Evolutionary conservation across 768 basidiomycete species (phyloP), one percentile per base, ranked within the genome.

Genomic region (Auricularia sp.): DNA sequence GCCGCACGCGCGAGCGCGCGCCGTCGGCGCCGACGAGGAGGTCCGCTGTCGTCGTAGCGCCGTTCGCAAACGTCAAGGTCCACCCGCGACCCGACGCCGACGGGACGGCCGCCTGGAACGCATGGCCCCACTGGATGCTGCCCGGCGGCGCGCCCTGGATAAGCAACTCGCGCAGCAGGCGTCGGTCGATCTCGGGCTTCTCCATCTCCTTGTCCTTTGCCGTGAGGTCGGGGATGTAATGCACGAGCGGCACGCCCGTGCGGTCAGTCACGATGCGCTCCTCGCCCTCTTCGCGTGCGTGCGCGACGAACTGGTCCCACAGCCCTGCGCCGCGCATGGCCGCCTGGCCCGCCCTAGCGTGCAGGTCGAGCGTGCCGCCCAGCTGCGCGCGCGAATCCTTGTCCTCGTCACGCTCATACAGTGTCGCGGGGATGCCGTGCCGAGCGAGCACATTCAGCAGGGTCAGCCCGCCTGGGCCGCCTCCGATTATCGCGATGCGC

Each of bases 21-120:
- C 80, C 79, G 61, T 78, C 77, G 16, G 77, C 76, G 8, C 77
- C 77, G 44, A 78, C 66, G 54, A 77, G 62, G 59, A 75, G 16
- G 60, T 72, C 72, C 34, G 62, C 65, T 7, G 39, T 53, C 7
- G 21, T 21, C 1, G 44, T 62, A 23, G 10, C 11, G 8, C 66
- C 21, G 18, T 62, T 34, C 2, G 23, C 23, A 33, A 62, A 51
- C 14, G 47, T 21, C 14, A 51, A 21, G 11, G 14, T 21, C 47
- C 47, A 51, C 47, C 21, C 18, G 18, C 18, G 18, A 10, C 18
- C 21, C 6, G 11, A 8, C 18, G 47, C 8, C 18, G 21, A 8
- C 11, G 47, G 47, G 6, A 6, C 6, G 10, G 47, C 47, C 6
- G 47, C 11, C 11, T 12, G 18, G 47, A 51, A 51, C 16, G 18